Base-by-base conservation (phyloP, 345 rosid species). In the Theobroma cacao region DNA sequence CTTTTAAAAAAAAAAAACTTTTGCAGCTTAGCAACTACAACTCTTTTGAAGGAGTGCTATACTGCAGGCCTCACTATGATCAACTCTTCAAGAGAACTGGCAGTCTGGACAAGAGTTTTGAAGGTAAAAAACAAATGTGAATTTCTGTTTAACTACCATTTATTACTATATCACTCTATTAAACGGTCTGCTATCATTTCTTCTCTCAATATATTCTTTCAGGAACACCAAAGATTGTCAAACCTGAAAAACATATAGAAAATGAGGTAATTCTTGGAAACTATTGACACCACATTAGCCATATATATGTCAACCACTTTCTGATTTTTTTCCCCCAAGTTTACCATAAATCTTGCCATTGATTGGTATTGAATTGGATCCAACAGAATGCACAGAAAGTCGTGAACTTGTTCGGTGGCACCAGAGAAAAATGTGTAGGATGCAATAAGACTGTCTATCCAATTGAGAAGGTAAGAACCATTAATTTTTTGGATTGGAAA, bases 71-170 rank as follows among this genome's bases (percentile, higher is more conserved):
- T 70, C 94, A 90, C 73, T 90, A 60, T 77, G 90, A 90, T 79
- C 94, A 90, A 83, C 84, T 87, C 55, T 89, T 90, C 88, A 90
- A 90, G 84, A 81, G 89, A 85, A 86, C 94, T 24, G 91, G 92
- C 77, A 89, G 92, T 78, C 77, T 90, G 18, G 88, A 84, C 53
- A 89, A 90, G 86, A 90, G 91, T 52, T 90, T 90, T 64, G 91
- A 91, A 83, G 92, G 94, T 90, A 53, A 69, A 52, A 79, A 0
- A 38, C 24, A 31, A 13, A 4, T 3, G 6, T 18, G 28, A 6
- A 9, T 66, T 33, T 30, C 4, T 10, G 55, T n/a, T 48, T 10
- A 59, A 59, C 5, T 1, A 65, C 22, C 26, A 64, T 60, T 52
- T 45, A 56, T 33, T 60, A 59, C 7, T 18, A 5, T 40, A 33